Evolutionary conservation across 106 monocot genomes (phyloP).

Genomic region (Allium fistulosum): DNA sequence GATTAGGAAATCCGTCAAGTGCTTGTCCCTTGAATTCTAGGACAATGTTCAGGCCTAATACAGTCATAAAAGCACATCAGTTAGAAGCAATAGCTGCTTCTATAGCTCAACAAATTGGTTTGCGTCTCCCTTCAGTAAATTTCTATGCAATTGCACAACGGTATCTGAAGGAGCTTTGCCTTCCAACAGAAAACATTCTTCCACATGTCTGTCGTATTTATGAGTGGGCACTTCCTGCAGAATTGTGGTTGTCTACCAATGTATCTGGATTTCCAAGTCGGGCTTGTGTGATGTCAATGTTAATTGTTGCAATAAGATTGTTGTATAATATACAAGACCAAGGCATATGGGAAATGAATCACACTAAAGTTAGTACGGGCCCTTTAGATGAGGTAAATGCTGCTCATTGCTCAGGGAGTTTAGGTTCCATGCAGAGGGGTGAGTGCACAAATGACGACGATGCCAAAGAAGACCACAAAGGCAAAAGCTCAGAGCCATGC

Average conservation of each 20-base stretch:
- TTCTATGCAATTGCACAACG: conserved; percentile 63
- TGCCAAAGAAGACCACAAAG: neutral
- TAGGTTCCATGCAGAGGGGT: neutral
- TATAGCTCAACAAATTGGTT: conserved; percentile 50
- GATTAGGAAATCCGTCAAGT: conserved; percentile 34
- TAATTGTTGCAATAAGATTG: conserved; percentile 75
- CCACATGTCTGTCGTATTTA: conserved; percentile 58
- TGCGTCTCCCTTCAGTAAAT: conserved; percentile 76
- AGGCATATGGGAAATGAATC: conserved; percentile 71
- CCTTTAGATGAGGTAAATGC: neutral
- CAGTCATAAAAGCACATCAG: conserved; percentile 45
- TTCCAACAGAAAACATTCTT: conserved; percentile 63
- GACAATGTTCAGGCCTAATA: conserved; percentile 58
- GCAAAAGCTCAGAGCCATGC: neutral
- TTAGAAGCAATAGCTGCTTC: conserved; percentile 62
- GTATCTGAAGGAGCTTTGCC: conserved; percentile 46
- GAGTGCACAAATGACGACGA: neutral
- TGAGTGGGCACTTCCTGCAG: conserved; percentile 82
- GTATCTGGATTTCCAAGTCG: conserved; percentile 52
- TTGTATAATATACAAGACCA: conserved; percentile 70
- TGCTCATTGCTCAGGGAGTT: neutral
- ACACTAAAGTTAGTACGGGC: conserved; percentile 2
- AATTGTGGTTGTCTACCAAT: conserved; percentile 71
- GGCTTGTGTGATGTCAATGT: conserved; percentile 71
- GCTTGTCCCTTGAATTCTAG: conserved; percentile 33